Evolutionary conservation across 176 grass and related monocot genomes (phyloP).

Genomic region (Ampelocalamus luodianensis): DNA sequence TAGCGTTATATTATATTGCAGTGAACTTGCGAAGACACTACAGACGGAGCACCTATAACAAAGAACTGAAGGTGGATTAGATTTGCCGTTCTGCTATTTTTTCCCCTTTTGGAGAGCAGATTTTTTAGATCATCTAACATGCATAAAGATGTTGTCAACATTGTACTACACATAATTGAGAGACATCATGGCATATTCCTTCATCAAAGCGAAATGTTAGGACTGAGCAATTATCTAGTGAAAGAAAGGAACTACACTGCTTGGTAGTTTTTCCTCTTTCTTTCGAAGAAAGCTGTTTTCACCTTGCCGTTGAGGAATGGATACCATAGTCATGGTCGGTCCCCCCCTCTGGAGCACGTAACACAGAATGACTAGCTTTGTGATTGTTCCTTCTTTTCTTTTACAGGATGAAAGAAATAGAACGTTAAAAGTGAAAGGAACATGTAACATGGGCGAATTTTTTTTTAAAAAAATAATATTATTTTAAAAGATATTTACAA

Average conservation of each 20-base stretch:
- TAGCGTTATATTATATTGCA: not conserved
- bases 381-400: not conserved
- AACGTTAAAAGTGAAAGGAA: not conserved
- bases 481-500: too few relatives aligned
- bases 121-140: slow-evolving; percentile 22
- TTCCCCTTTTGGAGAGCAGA: not conserved
- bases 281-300: not conserved
- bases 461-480: too few relatives aligned
- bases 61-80: not conserved
- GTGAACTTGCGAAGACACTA: not conserved
- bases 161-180: slow-evolving; percentile 5
- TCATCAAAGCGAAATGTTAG: not conserved
- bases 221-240: not conserved
- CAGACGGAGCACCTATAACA: not conserved
- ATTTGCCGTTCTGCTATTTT: not conserved
- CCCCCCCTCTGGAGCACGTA: not conserved
- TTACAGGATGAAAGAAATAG: not conserved
- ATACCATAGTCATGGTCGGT: not conserved
- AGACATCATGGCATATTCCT: not conserved
- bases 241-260: not conserved
- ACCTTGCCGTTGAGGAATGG: not conserved
- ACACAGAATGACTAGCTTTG: not conserved
- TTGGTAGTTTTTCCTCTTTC: not conserved
- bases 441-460: too few relatives aligned
- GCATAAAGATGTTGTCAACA: slow-evolving; percentile 17